Base-by-base conservation (phyloP, 495 filamentous ascomycete species). In the Rhypophila decipiens region DNA sequence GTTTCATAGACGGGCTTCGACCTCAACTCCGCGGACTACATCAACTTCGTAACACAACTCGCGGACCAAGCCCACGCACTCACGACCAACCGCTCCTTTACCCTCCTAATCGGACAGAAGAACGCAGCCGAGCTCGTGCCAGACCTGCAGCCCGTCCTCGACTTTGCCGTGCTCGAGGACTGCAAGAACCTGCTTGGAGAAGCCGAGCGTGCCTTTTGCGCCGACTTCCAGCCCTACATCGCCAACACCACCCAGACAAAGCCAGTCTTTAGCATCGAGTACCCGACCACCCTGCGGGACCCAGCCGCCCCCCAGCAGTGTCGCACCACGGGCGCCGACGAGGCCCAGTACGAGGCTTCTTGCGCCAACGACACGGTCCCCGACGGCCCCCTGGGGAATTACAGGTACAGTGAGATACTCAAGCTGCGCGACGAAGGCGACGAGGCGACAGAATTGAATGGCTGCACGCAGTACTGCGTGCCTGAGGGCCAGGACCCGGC, bases 1-100 rank as follows among this genome's bases (percentile, higher is more conserved):
- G n/a, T n/a, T n/a, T n/a, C n/a, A n/a, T n/a, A n/a, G n/a, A n/a
- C n/a, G 3, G 41, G 41, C 41, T 44, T 22, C 23, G 33, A 44
- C 21, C 20, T 31, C 21, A 17, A 4, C 4, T 13, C 21, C 8
- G 21, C 9, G 8, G 41, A 44, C 23, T 21, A 44, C 41, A 19
- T 44, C 24, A n/a, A 27, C 15, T 44, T 44, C 41, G 23, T 44
- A 22, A 15, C 9, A 4, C 8, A 29, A 13, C 41, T 44, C 4
- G 18, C 41, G 22, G 19, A 5, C 4, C 24, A 44, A 50, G 72
- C 81, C 7, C 67, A 72, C 46, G 20, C 10, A 18, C 8, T 49
- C 4, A 44, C 20, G 4, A 44, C 41, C 5, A 12, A 13, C 8
- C 21, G 41, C 13, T 22, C 23, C 21, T 53, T 81, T 34, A 39